Base-by-base conservation (phyloP, 2,329 filamentous ascomycete species). In the Daldinia sp. region DNA sequence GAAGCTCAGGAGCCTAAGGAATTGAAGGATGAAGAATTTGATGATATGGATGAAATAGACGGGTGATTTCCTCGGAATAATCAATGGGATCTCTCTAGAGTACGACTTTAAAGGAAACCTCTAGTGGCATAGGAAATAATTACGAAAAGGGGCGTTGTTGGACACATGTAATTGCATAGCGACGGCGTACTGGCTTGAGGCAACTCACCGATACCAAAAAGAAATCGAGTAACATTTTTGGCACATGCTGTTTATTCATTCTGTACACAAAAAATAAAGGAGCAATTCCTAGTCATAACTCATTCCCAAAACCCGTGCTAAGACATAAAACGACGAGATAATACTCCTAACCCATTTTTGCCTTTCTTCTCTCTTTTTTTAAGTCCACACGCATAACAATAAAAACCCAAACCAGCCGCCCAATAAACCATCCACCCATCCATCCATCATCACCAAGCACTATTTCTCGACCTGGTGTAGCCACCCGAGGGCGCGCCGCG, bases 1-100 rank as follows among this genome's bases (percentile, higher is more conserved):
- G 78, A 79, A 58, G 77, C 78, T 4, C 78, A 79, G 58, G 78
- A 79, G 68, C 78, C 78, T 1, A 76, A 71, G 63, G 78, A 79
- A 65, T 33, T 79, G 37, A 79, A 78, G 61, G 78, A 78, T 26
- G 74, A 75, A 20, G 76, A 79, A 20, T 75, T 75, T 58, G 76
- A 76, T 4, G 64, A 74, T 3, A 56, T 58, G 44, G 62, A 54
- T 23, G 67, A 5, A 12, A 65, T 65, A 35, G 68, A 69, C 15
- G 64, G 33, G 13, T 68, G 35, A 57, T 62, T 55, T 37, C 5
- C 6, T 12, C 9, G 10, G 23, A 1, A 30, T 12, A 39, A 39
- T 15, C 12, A 42, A 37, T 30, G 50, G 53, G 48, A 55, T 7
- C 42, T 26, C 5, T 12, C 46, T 9, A 46, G 7, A n/a, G 41